Evolutionary conservation across 768 basidiomycete species (phyloP), one percentile per base, ranked within the genome.

Genomic region (Boletus coccyginus): DNA sequence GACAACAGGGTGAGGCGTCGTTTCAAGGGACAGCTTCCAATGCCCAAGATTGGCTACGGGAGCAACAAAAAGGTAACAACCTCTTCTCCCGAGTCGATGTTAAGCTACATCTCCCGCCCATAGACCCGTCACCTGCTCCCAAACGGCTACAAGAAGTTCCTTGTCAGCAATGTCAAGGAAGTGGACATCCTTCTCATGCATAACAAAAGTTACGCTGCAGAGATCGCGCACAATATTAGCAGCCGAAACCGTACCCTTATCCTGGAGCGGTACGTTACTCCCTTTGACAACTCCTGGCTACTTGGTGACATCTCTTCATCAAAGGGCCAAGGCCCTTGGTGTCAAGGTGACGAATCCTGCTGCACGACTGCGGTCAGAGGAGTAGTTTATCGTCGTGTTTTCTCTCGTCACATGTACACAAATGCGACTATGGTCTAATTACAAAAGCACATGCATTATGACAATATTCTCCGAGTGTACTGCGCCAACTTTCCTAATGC

Each of bases 171-270:
- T 76, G 82, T 90, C 52, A 84, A 88, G 73, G 95, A 98, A 73
- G 76, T 99, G 59, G 94, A 98, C 67, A 84, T 98, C 66, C 87
- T 98, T 60, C 81, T 98, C 50, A 95, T 98, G 94, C 95, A 98
- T 85, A 95, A 93, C 85, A 92, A 92, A 81, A 88, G 78, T 68
- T 98, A 89, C 72, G 88, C 94, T 47, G 97, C 94, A 52, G 93
- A 96, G 74, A 94, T 99, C 66, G 97, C 97, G 50, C 95, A 97
- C 82, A 87, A 85, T 64, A 94, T 99, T 62, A 92, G 88, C 78
- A 91, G 90, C 81, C 88, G 92, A 73, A 98, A 98, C 83, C 91
- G 97, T 65, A 86, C 87, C 52, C 77, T 82, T 55, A 94, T 99
- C 65, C 77, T 98, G 49, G 93, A 95, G 76, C 83, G 94, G 88